Conservation (phyloP, 2,329 filamentous ascomycete genomes). For the Colletotrichum spinosum region DNA sequence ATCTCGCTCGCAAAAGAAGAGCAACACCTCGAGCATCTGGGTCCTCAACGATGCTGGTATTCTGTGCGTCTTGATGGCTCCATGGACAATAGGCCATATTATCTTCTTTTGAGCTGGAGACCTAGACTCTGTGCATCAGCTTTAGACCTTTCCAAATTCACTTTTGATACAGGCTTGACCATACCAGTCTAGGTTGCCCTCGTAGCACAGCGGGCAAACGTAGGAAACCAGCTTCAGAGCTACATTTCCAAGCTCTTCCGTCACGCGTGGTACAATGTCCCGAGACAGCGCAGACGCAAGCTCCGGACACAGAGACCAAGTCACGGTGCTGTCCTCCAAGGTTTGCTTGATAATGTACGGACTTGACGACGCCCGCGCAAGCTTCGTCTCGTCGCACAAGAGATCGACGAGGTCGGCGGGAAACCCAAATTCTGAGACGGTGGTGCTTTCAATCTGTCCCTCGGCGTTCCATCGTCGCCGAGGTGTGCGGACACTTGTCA, state of each 20-base stretch:
- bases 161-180: constrained; percentile 41
- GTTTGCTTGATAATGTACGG: constrained; percentile 35
- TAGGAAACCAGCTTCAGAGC: constrained; percentile 44
- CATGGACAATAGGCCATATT: constrained; percentile 44
- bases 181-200: constrained; percentile 47
- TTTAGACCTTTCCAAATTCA: constrained; percentile 43
- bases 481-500: constrained; percentile 39
- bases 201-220: constrained; percentile 46
- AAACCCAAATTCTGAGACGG: constrained; percentile 42
- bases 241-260: constrained; percentile 38
- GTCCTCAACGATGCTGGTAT: constrained; percentile 36
- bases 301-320: constrained; percentile 41
- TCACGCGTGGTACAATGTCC: constrained; percentile 25
- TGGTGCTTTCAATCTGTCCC: constrained; percentile 43
- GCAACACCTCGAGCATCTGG: constrained; percentile 43
- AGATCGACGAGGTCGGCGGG: constrained; percentile 37
- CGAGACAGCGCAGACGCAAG: constrained; percentile 1
- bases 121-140: constrained; percentile 41
- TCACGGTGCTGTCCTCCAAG: constrained; percentile 38
- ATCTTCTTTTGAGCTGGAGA: constrained; percentile 40
- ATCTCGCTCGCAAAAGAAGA: constrained; percentile 48
- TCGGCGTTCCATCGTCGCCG: constrained; percentile 41
- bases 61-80: constrained; percentile 27
- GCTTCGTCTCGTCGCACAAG: constrained; percentile 36
- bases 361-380: constrained; percentile 21